Percentiles rank a stretch among this genome's conserved stretches.
Conservation (phyloP, 2,329 filamentous ascomycete species). For the Setomelanomma holmii region DNA sequence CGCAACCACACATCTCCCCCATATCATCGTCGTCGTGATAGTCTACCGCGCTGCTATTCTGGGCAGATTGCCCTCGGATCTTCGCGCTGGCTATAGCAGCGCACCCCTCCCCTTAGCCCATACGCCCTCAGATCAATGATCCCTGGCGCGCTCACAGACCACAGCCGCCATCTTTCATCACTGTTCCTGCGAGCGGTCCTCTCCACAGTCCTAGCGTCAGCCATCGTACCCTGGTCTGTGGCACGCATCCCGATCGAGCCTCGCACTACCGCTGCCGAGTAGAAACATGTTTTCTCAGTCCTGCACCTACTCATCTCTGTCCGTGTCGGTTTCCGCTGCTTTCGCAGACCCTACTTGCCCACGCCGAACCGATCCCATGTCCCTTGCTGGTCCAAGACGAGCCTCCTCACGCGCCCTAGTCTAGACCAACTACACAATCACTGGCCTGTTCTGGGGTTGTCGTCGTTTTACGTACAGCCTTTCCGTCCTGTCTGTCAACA, state of each 20-base stretch:
- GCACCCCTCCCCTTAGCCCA: constrained; percentile 27
- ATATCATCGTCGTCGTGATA: neutral
- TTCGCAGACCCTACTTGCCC: constrained; percentile 36
- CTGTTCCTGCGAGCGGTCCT: constrained; percentile 32
- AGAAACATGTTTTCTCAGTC: constrained; percentile 38
- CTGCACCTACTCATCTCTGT: constrained; percentile 27
- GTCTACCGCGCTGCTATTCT: constrained; percentile 13
- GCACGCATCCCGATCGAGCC: constrained; percentile 30
- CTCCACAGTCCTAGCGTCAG: constrained; percentile 40
- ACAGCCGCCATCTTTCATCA: constrained; percentile 37
- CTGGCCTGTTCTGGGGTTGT: constrained; percentile 31
- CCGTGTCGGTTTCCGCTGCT: constrained; percentile 35
- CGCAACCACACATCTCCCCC: constrained; percentile 11
- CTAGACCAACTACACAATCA: constrained; percentile 29
- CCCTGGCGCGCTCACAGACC: constrained; percentile 35
- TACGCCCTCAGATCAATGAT: constrained; percentile 22
- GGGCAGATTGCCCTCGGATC: constrained; percentile 20
- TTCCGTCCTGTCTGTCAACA: constrained; percentile 30
- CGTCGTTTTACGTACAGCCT: constrained; percentile 40
- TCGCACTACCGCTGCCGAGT: constrained; percentile 38
- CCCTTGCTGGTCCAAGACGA: constrained; percentile 22
- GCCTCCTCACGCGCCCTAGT: constrained; percentile 28
- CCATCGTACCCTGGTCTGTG: constrained; percentile 30
- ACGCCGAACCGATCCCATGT: constrained; percentile 33
- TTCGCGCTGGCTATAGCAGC: constrained; percentile 22